A percentile compares a stretch with the other conserved stretches of the same genome.
Conservation (phyloP, 2,329 filamentous ascomycete genomes). For the Dactylellina sp. region DNA sequence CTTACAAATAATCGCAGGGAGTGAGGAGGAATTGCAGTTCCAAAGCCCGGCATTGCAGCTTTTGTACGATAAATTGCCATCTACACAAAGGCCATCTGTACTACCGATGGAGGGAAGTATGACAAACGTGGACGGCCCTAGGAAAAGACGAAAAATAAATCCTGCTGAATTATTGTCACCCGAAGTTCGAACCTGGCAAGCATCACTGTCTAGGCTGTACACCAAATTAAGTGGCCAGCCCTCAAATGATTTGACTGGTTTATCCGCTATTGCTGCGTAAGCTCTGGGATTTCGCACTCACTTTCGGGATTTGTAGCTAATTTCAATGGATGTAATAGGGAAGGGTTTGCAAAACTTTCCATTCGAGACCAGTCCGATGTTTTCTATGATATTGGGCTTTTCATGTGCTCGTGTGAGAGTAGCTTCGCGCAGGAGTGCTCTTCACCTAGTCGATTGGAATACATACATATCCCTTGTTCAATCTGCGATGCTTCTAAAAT, state of each 20-base stretch:
- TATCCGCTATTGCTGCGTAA: conserved; percentile 47
- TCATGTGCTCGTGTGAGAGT: conserved; percentile 6
- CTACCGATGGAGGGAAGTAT: neutral
- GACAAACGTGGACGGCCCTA: conserved; percentile 27
- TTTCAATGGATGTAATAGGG: conserved; percentile 7
- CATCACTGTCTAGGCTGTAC: conserved; percentile 39
- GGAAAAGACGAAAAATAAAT: conserved; percentile 45
- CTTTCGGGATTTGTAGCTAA: neutral
- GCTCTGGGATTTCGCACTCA: neutral
- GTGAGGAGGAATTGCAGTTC: conserved; percentile 38
- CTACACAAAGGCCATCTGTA: neutral
- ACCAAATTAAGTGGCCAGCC: conserved; percentile 37
- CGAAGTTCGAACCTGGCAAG: neutral
- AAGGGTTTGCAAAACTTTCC: conserved; percentile 49
- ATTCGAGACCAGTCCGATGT: conserved; percentile 40
- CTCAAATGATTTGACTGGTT: conserved; percentile 18
- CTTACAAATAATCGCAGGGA: conserved; percentile 28
- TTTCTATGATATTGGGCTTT: conserved; percentile 32
- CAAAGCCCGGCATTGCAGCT: conserved; percentile 41
- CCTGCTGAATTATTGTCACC: neutral
- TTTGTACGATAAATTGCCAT: conserved; percentile 24
- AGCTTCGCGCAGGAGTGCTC: neutral
- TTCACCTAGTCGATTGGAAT: neutral
- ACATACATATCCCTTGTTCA: conserved; percentile 21
- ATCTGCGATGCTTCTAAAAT: conserved; percentile 26